Base-by-base conservation (phyloP, 1,139 yeast species). In the Pneumocystis murina region DNA sequence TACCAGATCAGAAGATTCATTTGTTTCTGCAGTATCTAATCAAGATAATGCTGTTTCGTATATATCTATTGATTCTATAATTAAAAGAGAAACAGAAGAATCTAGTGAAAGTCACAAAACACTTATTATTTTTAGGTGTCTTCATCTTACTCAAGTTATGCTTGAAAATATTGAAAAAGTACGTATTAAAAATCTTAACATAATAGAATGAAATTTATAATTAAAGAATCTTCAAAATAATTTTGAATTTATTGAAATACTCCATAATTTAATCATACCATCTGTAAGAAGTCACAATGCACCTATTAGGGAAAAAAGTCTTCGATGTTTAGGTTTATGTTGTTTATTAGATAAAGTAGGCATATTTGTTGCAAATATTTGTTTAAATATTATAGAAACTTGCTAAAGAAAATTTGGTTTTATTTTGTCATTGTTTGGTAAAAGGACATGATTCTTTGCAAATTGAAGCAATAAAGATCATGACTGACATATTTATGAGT, bases 181-280 rank as follows among this genome's bases (percentile, higher is more conserved):
- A 43, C 5, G 63, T 35, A 35, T 48, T 12, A 28, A 20, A 16
- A n/a, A 1, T 10, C 16, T 38, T 17, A 3, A 8, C 3, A 20
- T 12, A n/a, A 24, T 43, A 6, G 12, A 20, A 12, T 28, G 12
- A 14, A 36, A 28, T 38, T 38, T 24, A 30, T 28, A 40, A 12
- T 24, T 48, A 24, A 48, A 61, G 62, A 30, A 90, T 0, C 74
- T 87, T 62, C 83, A 82, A 60, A 82, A 82, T 62, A 87, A 87
- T 68, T 78, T 84, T 62, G 81, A 88, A 7, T 77, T 91, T 64
- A 82, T 82, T n/a, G 84, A 96, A 0, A 76, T 92, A 66, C 79
- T 87, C 63, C 86, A 85, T 39, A 85, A 87, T 30, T 78, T 90
- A 69, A 85, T 92, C n/a, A 81, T 83, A n/a, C 95, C 95, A 5